Evolutionary conservation across 2,329 filamentous ascomycete species (phyloP).

Genomic region (Dothistroma septosporum): DNA sequence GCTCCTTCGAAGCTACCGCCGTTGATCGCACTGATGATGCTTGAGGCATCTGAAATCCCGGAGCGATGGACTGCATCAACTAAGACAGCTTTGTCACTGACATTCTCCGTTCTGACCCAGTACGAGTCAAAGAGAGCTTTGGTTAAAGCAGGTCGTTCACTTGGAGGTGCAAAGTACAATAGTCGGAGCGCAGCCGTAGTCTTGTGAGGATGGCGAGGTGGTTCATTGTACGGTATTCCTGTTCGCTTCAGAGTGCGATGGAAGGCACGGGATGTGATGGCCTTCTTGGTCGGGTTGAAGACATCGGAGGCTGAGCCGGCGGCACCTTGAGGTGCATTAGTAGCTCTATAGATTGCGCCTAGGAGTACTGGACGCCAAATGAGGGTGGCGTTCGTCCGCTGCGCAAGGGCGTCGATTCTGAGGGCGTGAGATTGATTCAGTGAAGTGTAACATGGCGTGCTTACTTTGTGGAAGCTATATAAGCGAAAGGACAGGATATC

Average conservation of each 20-base stretch:
- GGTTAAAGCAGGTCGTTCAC: constrained; percentile 14
- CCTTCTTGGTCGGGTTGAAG: constrained; percentile 26
- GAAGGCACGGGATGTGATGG: constrained; percentile 19
- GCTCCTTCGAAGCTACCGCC: constrained; percentile 19
- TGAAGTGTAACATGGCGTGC: neutral
- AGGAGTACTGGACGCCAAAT: constrained; percentile 24
- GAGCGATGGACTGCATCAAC: constrained; percentile 14
- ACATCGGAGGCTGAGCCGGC: constrained; percentile 25
- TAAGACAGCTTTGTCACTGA: constrained; percentile 12
- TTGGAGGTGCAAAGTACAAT: constrained; percentile 15
- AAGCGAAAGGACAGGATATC: constrained; percentile 25
- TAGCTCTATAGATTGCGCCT: constrained; percentile 25
- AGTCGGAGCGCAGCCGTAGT: constrained; percentile 22
- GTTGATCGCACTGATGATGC: constrained; percentile 15
- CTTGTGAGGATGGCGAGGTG: constrained; percentile 23
- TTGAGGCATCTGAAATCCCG: constrained; percentile 2
- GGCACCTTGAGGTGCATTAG: constrained; percentile 23
- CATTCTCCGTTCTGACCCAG: constrained; percentile 20
- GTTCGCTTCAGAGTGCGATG: constrained; percentile 16
- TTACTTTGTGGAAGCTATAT: constrained; percentile 25
- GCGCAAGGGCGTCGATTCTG: constrained; percentile 21
- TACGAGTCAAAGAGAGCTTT: constrained; percentile 20
- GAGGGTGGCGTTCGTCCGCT: constrained; percentile 17
- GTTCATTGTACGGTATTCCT: constrained; percentile 19
- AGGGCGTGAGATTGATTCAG: neutral